phyloP scores from a whole-genome alignment of 139 green algal genomes.

The Diplosphaera chodatii region DNA sequence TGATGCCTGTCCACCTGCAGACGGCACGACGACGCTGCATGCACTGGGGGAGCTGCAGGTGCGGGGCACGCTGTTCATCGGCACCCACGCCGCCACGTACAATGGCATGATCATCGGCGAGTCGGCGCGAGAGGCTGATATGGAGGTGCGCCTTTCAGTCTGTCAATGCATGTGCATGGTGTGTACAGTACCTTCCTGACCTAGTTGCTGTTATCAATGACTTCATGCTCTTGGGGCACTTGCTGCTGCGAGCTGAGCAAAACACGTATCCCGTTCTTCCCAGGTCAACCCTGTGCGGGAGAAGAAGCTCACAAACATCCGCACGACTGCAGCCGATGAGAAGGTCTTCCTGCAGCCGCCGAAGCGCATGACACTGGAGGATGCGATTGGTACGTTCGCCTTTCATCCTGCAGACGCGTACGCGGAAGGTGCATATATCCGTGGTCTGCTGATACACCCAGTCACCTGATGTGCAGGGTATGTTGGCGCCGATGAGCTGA shows the following conservation, averaged over 20 bases:
- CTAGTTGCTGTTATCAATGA: too few relatives aligned
- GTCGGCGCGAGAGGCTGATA: constrained; percentile 49
- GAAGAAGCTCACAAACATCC: constrained; percentile 86
- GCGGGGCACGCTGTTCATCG: constrained; percentile 76
- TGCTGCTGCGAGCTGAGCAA: too few relatives aligned
- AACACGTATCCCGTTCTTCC: too few relatives aligned
- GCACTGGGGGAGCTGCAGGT: constrained; percentile 65
- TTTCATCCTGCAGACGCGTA: too few relatives aligned
- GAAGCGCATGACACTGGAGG: constrained; percentile 62
- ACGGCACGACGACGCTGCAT: constrained; percentile 54
- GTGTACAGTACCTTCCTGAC: too few relatives aligned
- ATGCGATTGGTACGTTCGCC: constrained; percentile 64
- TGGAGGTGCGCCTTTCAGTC: too few relatives aligned
- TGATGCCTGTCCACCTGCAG: too few relatives aligned
- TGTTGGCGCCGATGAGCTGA: constrained; percentile 75
- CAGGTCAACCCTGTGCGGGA: constrained; percentile 69
- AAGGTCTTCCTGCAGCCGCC: constrained; percentile 51
- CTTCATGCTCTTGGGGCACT: too few relatives aligned
- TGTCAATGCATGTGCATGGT: too few relatives aligned
- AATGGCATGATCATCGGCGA: constrained; percentile 80
- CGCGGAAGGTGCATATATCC: too few relatives aligned
- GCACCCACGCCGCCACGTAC: constrained; percentile 57
- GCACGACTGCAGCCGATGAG: constrained; percentile 62
- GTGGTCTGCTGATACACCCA: too few relatives aligned
- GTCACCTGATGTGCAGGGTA: constrained; percentile 43